These are phyloP conservation scores for Sicyos edulis DNA, from an alignment of 306 rosid genomes.

Conservation along the genomic window DNA sequence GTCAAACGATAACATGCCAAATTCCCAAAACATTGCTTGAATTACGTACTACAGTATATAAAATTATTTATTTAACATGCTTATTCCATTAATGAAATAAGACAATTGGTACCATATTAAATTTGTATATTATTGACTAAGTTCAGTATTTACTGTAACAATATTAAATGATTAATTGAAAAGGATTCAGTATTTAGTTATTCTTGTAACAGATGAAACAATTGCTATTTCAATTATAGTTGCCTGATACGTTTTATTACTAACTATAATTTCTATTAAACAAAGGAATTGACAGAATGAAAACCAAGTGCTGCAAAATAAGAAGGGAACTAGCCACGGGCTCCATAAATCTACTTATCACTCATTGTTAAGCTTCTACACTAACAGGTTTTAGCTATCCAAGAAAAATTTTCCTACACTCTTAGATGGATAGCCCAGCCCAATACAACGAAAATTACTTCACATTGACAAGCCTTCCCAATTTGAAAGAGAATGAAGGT, in stretches of 20 bases:
- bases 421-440: neutral
- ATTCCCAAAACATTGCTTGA: neutral
- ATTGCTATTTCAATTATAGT: neutral
- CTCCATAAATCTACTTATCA: neutral
- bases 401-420: neutral
- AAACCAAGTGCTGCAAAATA: neutral
- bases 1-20: neutral
- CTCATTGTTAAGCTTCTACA: neutral
- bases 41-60: neutral
- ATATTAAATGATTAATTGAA: neutral
- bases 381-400: neutral
- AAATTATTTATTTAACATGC: neutral
- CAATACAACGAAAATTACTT: neutral
- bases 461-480: neutral
- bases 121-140: neutral
- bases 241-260: neutral
- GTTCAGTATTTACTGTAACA: neutral
- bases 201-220: neutral
- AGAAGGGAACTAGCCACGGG: neutral
- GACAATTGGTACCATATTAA: neutral
- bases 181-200: neutral
- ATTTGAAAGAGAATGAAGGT: constrained; percentile 7
- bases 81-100: neutral
- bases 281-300: neutral
- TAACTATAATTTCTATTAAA: neutral